Percentiles rank a stretch among this genome's conserved stretches.
Evolutionary conservation across 169 alveolate genomes (phyloP).

Genomic region (Babesia ovata): DNA sequence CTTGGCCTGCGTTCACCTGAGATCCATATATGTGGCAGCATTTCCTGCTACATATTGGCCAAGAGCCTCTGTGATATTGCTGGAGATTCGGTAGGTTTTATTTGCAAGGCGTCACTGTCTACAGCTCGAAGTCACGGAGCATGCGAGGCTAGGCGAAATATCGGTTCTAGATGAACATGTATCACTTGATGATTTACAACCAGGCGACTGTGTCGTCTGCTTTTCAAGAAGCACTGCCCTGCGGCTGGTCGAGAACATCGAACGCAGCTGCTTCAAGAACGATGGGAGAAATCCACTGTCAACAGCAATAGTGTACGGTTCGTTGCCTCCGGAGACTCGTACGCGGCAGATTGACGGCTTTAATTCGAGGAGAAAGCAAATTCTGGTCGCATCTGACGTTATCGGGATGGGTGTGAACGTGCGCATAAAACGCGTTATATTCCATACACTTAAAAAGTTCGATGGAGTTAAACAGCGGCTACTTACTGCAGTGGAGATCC

Average conservation of each 20-base stretch:
- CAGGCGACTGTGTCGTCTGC: conserved; percentile 91
- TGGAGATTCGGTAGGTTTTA: conserved; percentile 47
- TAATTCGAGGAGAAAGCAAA: conserved; percentile 49
- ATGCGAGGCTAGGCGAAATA: conserved; percentile 54
- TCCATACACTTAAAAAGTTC: conserved; percentile 77
- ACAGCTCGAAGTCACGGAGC: conserved; percentile 65
- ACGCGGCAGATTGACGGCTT: conserved; percentile 72
- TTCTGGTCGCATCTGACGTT: conserved; percentile 90
- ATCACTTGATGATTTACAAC: conserved; percentile 70
- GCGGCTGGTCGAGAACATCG: conserved; percentile 64
- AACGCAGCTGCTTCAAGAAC: conserved; percentile 32
- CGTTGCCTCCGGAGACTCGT: conserved; percentile 88
- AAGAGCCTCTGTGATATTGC: conserved; percentile 30
- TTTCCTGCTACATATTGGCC: conserved; percentile 25
- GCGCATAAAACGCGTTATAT: conserved; percentile 85
- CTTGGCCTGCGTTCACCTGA: conserved; percentile 83
- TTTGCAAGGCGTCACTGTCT: conserved; percentile 8
- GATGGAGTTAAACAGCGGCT: conserved; percentile 72
- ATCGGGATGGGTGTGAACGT: conserved; percentile 93
- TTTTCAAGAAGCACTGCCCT: conserved; percentile 82
- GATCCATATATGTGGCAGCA: conserved; percentile 74
- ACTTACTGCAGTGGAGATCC: conserved; percentile 78
- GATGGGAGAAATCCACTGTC: conserved; percentile 24
- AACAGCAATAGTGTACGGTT: conserved; percentile 83
- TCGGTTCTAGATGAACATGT: conserved; percentile 67